A percentile compares a stretch with the other conserved stretches of the same genome.
These are phyloP conservation scores for Tulasnella sp. DNA, from an alignment of 768 basidiomycete genomes.

Conservation along the genomic window DNA sequence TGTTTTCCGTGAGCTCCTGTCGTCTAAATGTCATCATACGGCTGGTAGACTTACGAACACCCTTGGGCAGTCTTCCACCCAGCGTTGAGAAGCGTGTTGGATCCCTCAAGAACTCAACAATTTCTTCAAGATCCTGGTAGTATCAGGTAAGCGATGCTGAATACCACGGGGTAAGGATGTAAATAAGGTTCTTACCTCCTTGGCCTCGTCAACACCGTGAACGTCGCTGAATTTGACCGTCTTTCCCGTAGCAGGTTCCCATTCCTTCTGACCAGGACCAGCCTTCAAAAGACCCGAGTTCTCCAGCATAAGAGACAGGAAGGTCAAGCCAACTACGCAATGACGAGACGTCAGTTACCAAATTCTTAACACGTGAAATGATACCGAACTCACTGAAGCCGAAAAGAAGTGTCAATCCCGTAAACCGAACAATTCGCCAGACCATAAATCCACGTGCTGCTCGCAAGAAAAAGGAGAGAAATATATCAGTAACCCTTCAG, in stretches of 20 bases:
- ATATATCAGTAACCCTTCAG: no score
- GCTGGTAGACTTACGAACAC: slow-evolving; percentile 56
- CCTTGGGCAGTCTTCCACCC: slow-evolving; percentile 92
- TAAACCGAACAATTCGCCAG: slow-evolving; percentile 59
- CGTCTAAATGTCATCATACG: slow-evolving; percentile 8
- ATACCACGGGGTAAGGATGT: neutral
- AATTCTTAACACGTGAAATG: neutral
- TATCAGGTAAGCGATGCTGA: slow-evolving; percentile 28
- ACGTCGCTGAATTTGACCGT: slow-evolving; percentile 91
- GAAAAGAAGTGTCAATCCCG: slow-evolving; percentile 52
- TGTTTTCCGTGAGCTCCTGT: neutral
- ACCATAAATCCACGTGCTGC: slow-evolving; percentile 72
- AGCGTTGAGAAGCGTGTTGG: slow-evolving; percentile 84
- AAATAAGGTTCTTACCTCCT: slow-evolving; percentile 55
- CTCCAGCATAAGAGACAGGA: slow-evolving; percentile 85
- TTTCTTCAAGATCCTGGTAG: slow-evolving; percentile 80
- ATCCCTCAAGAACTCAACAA: slow-evolving; percentile 93
- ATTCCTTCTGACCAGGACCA: slow-evolving; percentile 74
- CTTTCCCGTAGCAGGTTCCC: slow-evolving; percentile 74
- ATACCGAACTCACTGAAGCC: slow-evolving; percentile 58
- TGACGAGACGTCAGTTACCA: neutral
- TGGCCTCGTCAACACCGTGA: slow-evolving; percentile 96
- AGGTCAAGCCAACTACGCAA: slow-evolving; percentile 59
- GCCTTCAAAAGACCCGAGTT: slow-evolving; percentile 91
- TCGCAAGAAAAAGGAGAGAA: slow-evolving; percentile 19